Evolutionary conservation across 306 rosid genomes (phyloP), one percentile per base, ranked within the genome.

Genomic region (Vigna nakashimae): DNA sequence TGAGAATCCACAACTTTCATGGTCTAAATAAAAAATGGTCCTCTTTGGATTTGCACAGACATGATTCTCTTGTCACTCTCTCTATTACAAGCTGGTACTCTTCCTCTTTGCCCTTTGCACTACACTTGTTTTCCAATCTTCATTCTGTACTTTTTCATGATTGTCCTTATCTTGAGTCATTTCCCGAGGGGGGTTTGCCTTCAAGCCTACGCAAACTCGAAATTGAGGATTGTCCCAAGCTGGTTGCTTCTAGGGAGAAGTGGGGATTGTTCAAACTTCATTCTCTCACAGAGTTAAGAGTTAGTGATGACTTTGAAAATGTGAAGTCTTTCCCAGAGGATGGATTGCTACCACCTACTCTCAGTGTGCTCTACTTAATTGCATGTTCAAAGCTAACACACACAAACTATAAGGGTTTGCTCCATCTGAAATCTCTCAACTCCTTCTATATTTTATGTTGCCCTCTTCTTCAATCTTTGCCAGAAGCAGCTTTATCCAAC

Each of bases 381-480:
- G 50, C 0, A 0, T 30, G 79, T 42, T 36, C 36, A 12, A 65
- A 8, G 82, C 70, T 86, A 58, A 72, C 42, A 32, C 20, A 58
- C 5, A 26, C 73, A 13, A 78, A 86, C 4, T 15, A 7, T 15
- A 55, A 7, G 6, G 83, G 82, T n/a, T 46, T 87, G 51, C 80
- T 67, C 60, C 62, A 52, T 16, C 83, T 82, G 7, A 43, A 62
- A 24, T 84, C 48, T 57, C 88, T 84, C 51, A 18, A 50, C n/a
- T 0, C 7, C 12, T 45, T 84, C 34, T 0, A 0, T 0, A 11
- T 87, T 4, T 0, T 0, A 0, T 0, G 0, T 0, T 86, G 89
- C 16, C 50, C 65, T 28, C 3, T 11, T 42, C 77, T 86, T 18
- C 66, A 18, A 38, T 16, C 18, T 55, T 38, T 83, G 55, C 82